Evolutionary conservation across 23 red algal species (phyloP).

Genomic region (Agarophyton chilense): DNA sequence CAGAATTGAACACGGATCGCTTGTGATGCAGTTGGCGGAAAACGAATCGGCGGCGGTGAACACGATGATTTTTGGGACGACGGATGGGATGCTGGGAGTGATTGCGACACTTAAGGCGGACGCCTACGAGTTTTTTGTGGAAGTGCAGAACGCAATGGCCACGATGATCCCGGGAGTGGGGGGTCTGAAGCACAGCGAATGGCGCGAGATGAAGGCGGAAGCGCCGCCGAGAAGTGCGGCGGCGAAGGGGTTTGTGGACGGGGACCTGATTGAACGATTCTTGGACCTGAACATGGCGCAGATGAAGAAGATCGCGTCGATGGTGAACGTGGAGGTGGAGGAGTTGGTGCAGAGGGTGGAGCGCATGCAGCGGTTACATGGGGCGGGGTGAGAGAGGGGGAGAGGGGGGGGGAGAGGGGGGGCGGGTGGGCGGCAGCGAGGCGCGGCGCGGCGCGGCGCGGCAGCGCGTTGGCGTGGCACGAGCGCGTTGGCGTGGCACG

Average conservation of each 20-base stretch:
- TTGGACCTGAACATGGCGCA: constrained; percentile 84
- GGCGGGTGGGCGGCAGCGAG: background rate
- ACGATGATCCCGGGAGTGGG: constrained; percentile 85
- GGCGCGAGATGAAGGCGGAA: constrained; percentile 74
- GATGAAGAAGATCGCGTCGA: constrained; percentile 75
- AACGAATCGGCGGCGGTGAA: constrained; percentile 46
- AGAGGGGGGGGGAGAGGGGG: background rate
- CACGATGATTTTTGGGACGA: constrained; percentile 84
- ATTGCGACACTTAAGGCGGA: constrained; percentile 77
- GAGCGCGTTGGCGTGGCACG: no score
- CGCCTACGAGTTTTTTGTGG: constrained; percentile 73
- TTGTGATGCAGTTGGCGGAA: constrained; percentile 85
- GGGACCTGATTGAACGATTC: constrained; percentile 96
- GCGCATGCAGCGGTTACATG: constrained; percentile 86
- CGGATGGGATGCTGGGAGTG: constrained; percentile 87
- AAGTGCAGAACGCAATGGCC: constrained; percentile 84
- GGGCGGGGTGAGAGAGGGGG: constrained; percentile 28
- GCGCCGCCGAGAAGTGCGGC: constrained; percentile 37
- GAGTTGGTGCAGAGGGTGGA: constrained; percentile 83
- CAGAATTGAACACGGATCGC: constrained; percentile 74
- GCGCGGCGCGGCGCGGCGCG: background rate
- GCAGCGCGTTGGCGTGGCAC: background rate
- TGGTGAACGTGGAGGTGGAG: constrained; percentile 84
- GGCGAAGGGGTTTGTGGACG: constrained; percentile 84
- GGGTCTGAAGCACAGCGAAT: constrained; percentile 89